phyloP scores from a whole-genome alignment of 2,329 filamentous ascomycete genomes.

The Alternaria ethzedia region DNA sequence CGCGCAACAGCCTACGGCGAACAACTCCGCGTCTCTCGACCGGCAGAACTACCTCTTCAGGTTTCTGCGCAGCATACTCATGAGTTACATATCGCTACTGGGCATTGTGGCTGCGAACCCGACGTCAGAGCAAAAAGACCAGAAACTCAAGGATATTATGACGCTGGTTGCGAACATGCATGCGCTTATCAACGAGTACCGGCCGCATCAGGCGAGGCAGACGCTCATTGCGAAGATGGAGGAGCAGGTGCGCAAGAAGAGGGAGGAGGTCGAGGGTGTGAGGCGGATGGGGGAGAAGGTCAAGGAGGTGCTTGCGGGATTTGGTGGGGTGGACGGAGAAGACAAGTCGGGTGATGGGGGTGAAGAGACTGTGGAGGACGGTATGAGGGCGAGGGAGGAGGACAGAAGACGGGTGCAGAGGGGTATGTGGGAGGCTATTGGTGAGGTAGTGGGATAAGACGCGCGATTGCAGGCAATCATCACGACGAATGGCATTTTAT shows the following conservation, averaged over 20 bases:
- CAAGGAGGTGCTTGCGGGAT: slow-evolving; percentile 71
- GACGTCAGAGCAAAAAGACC: slow-evolving; percentile 65
- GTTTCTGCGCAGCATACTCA: slow-evolving; percentile 80
- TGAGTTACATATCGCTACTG: slow-evolving; percentile 87
- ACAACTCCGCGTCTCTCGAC: slow-evolving; percentile 57
- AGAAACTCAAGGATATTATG: slow-evolving; percentile 79
- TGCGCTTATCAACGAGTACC: slow-evolving; percentile 91
- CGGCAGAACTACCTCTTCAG: slow-evolving; percentile 71
- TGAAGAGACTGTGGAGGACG: slow-evolving; percentile 20
- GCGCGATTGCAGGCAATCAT: not conserved
- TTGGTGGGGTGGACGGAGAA: slow-evolving; percentile 52
- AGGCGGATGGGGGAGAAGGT: slow-evolving; percentile 74
- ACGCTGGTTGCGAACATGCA: slow-evolving; percentile 90
- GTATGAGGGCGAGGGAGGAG: slow-evolving; percentile 16
- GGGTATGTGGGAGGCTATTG: slow-evolving; percentile 46
- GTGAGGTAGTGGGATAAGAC: slow-evolving; percentile 38
- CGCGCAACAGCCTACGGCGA: slow-evolving; percentile 31
- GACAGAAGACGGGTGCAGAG: slow-evolving; percentile 36
- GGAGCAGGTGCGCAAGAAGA: slow-evolving; percentile 75
- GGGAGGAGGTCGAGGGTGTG: slow-evolving; percentile 74
- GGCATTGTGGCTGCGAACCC: slow-evolving; percentile 74
- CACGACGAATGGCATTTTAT: not conserved
- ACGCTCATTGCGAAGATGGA: slow-evolving; percentile 88
- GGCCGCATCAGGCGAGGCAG: slow-evolving; percentile 90
- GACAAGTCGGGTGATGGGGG: slow-evolving; percentile 9